Evolutionary conservation across 1,139 yeast species (phyloP).

Genomic region (Saccharomyces hybrid): DNA sequence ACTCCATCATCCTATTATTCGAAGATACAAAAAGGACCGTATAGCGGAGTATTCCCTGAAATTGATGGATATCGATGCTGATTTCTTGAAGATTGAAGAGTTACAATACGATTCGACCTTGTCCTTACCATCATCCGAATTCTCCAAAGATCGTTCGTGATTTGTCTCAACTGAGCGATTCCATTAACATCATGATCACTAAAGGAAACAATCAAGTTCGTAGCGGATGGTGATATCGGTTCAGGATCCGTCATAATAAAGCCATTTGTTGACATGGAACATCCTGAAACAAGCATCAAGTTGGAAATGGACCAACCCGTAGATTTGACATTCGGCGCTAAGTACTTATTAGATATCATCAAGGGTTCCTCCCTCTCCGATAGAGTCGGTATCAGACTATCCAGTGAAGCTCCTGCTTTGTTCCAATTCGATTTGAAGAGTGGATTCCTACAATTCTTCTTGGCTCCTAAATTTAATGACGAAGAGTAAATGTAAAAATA

Average conservation of each 20-base stretch:
- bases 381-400: slow-evolving; percentile 73
- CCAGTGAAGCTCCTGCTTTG: slow-evolving; percentile 88
- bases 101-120: slow-evolving; percentile 84
- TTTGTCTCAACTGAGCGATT: slow-evolving; percentile 76
- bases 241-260: slow-evolving; percentile 80
- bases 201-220: slow-evolving; percentile 85
- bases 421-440: slow-evolving; percentile 88
- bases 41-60: slow-evolving; percentile 88
- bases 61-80: slow-evolving; percentile 94
- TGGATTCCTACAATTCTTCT: slow-evolving; percentile 89
- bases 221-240: slow-evolving; percentile 89
- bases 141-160: slow-evolving; percentile 88
- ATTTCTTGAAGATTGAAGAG: slow-evolving; percentile 87
- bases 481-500: slow-evolving; percentile 45
- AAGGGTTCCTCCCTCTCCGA: slow-evolving; percentile 78
- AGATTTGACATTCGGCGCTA: slow-evolving; percentile 81
- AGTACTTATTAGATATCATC: slow-evolving; percentile 82
- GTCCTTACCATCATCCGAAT: slow-evolving; percentile 81
- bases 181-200: slow-evolving; percentile 79
- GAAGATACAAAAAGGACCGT: slow-evolving; percentile 89
- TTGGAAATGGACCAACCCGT: slow-evolving; percentile 84
- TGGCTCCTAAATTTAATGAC: slow-evolving; percentile 95
- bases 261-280: slow-evolving; percentile 74
- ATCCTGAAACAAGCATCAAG: slow-evolving; percentile 64
- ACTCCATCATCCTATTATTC: slow-evolving; percentile 69